Evolutionary conservation across 345 rosid genomes (phyloP).

Genomic region (Sapria himalayana): DNA sequence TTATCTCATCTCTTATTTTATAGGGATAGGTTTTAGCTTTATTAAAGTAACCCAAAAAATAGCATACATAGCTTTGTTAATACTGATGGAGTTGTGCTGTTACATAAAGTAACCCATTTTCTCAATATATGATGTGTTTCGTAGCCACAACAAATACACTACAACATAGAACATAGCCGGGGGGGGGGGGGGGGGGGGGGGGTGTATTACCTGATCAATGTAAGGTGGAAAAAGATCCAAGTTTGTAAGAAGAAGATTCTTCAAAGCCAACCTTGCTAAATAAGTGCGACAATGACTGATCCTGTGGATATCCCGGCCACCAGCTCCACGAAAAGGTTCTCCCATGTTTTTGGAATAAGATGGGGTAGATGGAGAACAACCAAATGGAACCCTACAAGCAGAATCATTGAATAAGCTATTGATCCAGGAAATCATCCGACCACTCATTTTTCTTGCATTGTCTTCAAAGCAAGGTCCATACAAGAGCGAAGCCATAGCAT

Average conservation of each 20-base stretch:
- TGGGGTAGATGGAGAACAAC: slow-evolving; percentile 93
- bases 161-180: too few species aligned
- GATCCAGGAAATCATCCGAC: slow-evolving; percentile 89
- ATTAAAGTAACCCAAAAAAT: too few species aligned
- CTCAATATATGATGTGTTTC: too few species aligned
- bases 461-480: slow-evolving; percentile 98
- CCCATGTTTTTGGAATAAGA: slow-evolving; percentile 69
- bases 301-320: slow-evolving; percentile 73
- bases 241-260: slow-evolving; percentile 85
- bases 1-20: too few species aligned
- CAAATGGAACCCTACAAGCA: slow-evolving; percentile 84
- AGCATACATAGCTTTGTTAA: too few species aligned
- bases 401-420: slow-evolving; percentile 92
- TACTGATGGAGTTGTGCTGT: too few species aligned
- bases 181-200: too few species aligned
- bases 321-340: slow-evolving; percentile 66
- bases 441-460: slow-evolving; percentile 96
- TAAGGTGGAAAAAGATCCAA: slow-evolving; percentile 95
- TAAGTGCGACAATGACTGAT: slow-evolving; percentile 81
- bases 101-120: too few species aligned
- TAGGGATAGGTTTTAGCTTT: too few species aligned
- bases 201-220: slow-evolving; percentile 89
- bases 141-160: too few species aligned
- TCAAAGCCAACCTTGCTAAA: slow-evolving; percentile 85
- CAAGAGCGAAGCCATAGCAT: slow-evolving; percentile 90